Percentiles rank a stretch among this genome's conserved stretches.
These are phyloP conservation scores for Pseudozyma sp. DNA, from an alignment of 1,284 basidiomycete genomes.

Conservation along the genomic window DNA sequence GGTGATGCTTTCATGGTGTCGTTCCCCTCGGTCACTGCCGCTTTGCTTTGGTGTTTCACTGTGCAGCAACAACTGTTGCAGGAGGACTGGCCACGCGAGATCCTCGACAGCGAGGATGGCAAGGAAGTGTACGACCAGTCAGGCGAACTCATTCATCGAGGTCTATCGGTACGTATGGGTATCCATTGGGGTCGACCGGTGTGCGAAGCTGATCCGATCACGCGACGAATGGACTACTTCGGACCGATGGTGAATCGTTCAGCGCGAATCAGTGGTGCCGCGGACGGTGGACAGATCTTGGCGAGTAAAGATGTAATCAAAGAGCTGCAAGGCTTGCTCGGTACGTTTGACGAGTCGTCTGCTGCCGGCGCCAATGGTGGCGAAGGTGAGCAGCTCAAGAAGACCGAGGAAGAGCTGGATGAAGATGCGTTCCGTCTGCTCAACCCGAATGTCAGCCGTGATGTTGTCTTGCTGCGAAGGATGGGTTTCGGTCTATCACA, in stretches of 20 bases:
- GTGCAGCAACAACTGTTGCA: conserved; percentile 87
- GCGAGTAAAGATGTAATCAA: conserved; percentile 82
- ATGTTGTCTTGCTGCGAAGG: conserved; percentile 78
- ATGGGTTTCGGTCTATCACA: conserved; percentile 81
- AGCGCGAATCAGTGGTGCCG: conserved; percentile 84
- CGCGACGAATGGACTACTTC: conserved; percentile 87
- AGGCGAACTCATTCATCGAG: conserved; percentile 82
- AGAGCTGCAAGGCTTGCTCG: conserved; percentile 60
- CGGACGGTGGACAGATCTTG: conserved; percentile 94
- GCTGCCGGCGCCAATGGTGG: conserved; percentile 10
- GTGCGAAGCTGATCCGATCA: conserved; percentile 93
- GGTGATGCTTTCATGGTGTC: conserved; percentile 98
- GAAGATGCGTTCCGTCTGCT: conserved; percentile 67
- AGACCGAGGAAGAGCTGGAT: conserved; percentile 55
- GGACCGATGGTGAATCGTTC: conserved; percentile 73
- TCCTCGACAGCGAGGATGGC: conserved; percentile 92
- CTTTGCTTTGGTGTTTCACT: conserved; percentile 89
- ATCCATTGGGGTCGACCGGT: conserved; percentile 92
- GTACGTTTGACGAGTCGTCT: conserved; percentile 49
- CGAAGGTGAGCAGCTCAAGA: conserved; percentile 22
- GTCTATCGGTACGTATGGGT: conserved; percentile 96
- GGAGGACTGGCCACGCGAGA: conserved; percentile 93
- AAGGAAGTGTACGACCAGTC: conserved; percentile 80
- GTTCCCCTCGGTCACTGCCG: conserved; percentile 89
- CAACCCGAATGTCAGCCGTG: conserved; percentile 68